Evolutionary conservation across 306 rosid species (phyloP), one percentile per base, ranked within the genome.

Genomic region (Castanopsis chinensis): DNA sequence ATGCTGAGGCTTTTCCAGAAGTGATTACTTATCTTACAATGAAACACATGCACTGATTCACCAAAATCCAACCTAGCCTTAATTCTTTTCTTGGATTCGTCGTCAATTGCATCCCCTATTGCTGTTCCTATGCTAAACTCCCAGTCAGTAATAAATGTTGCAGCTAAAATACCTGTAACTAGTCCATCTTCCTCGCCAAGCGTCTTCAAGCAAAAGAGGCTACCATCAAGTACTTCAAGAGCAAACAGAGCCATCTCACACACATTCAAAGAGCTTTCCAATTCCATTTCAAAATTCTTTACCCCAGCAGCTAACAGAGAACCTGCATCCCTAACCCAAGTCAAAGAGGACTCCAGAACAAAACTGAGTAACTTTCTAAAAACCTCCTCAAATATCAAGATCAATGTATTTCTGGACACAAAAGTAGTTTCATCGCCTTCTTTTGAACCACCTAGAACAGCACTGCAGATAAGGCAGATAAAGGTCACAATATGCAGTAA

Each of bases 381-480:
- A 80, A 90, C 79, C 76, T 91, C 96, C 77, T 92, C 82, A 76
- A 87, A 89, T 64, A 95, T 83, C 76, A 88, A 78, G 67, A 81
- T 83, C 87, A 88, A 69, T 57, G 93, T 75, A 79, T 88, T 80
- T 69, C 87, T 88, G 21, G 99, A 91, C 73, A 91, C 88, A 78
- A 95, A 88, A 76, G 91, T 78, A 33, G 78, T 72, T 74, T 84
- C 83, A 63, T 80, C 80, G 41, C 77, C 88, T 78, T 92, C 91
- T 37, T 88, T 70, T 59, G 80, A 86, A 78, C 97, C 94, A 83
- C 98, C 97, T 76, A 92, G 86, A 89, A 89, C 88, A 84, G 99
- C 80, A 83, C 99, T 95, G 96, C 88, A 84, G 73, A 60, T 33
- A 71, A 73, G 84, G 72, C 10, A 85, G 64, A 74, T 13, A 60